Base-by-base conservation (phyloP, 116 monocot species). In the Thalassia testudinum region DNA sequence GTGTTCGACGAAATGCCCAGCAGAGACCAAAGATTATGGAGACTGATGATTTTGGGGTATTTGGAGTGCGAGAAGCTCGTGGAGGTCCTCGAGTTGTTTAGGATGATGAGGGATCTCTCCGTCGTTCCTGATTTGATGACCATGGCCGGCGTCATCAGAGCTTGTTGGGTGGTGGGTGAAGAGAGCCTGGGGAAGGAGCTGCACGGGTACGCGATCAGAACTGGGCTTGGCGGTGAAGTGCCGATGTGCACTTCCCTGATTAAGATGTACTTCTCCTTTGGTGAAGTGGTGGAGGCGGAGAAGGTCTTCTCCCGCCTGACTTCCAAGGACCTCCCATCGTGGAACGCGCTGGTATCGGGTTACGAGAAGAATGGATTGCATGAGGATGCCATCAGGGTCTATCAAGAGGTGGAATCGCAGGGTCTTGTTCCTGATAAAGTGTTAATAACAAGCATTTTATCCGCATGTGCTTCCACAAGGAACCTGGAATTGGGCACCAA, bases 301-400 rank as follows among this genome's bases (percentile, higher is more conserved):
- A 74, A 72, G 38, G 52, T 82, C 24, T 91, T 85, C 47, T 61
- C 40, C 13, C 27, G 42, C 37, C 71, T 66, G 62, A 56, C 21
- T 0, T 54, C 43, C 0, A 81, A 73, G 54, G 85, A 81, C 58
- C 61, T 82, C 17, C 74, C 85, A 15, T 74, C 91, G 0, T 91
- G 91, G 91, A 91, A 78, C 12, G 42, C 82, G 11, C 79, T 91
- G 85, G 82, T 91, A 57, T 81, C 79, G 27, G 76, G 86, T 21
- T 85, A 73, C 21, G 91, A 81, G 56, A 81, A 70, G 56, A 79
- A 76, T 26, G 57, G 66, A 1, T 64, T 38, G 8, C 71, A 85
- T 12, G 66, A 62, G 14, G 57, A 62, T 50, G 86, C 86, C 49
- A 49, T 91, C 26, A 67, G 78, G 45, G 18, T 69, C 18, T 91